Evolutionary conservation across 768 basidiomycete species (phyloP), one percentile per base, ranked within the genome.

Genomic region (Sporobolomyces pararoseus): DNA sequence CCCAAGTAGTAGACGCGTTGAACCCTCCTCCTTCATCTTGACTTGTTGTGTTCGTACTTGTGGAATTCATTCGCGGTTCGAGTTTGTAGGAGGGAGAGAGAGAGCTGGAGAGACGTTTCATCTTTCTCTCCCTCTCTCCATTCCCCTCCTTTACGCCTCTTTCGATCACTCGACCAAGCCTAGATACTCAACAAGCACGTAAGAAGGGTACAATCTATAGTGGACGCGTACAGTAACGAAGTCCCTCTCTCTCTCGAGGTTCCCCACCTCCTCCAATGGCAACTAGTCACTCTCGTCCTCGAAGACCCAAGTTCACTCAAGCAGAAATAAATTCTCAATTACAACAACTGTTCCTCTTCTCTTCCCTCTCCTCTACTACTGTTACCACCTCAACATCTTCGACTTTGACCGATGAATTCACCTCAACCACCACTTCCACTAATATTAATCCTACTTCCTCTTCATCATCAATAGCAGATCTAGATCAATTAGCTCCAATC

Each of bases 321-420:
- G 88, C 91, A 75, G 86, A 83, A 76, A 89, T 94, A 77, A 89
- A 92, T 83, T 87, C 89, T 78, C 91, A 94, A 79, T 84, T 94
- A 14, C 90, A 91, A 78, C 75, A 76, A 63, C 71, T 75, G 44
- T 66, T 65, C 57, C 68, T 70, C 51, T 70, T 70, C 58, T 66
- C 65, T 21, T 42, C 58, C n/a, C 35, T 37, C 52, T n/a, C 47
- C 32, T 66, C 72, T 32, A 42, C 29, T 17, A 17, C 27, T 7
- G 23, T 44, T 9, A 44, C 35, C 37, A 51, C 65, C 34, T 34
- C 42, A 31, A 4, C 39, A 7, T 34, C 63, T 25, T n/a, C n/a
- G n/a, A n/a, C n/a, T n/a, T n/a, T n/a, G n/a, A n/a, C n/a, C n/a
- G n/a, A n/a, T n/a, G n/a, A n/a, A n/a, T n/a, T n/a, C n/a, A n/a